Base-by-base conservation (phyloP, 768 basidiomycete genomes). In the Boletus pseudo-olivaceus region DNA sequence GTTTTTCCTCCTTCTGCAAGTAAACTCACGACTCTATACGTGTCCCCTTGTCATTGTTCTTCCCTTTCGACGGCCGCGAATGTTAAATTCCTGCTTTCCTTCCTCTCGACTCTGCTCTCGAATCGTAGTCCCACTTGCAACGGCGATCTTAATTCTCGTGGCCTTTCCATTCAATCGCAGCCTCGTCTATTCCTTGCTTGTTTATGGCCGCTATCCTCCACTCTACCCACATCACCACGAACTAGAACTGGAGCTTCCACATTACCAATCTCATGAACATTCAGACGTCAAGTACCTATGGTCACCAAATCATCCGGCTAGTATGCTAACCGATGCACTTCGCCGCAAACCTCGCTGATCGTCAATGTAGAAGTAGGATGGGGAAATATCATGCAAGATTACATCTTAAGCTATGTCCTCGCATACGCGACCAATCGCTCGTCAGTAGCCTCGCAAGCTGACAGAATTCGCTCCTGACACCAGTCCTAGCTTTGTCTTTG, bases 391-490 rank as follows among this genome's bases (percentile, higher is more conserved):
- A 48, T 48, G 47, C 47, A 48, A 37, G 47, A 48, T 27, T 48
- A 48, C 26, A 19, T 48, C 34, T 26, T 37, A 48, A 48, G 26
- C 20, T 48, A 48, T 5, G 26, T 48, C n/a, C 34, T 48, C 23
- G 47, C 47, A 12, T 48, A 48, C 3, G 35, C 47, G 34, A 37
- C 47, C 37, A 48, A 48, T 48, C 47, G 47, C 26, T 48, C 47
- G 47, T 48, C 8, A 37, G 47, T 48, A 12, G 7, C 26, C 11
- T 48, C n/a, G 11, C n/a, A 7, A 12, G 27, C 26, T 6, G 10
- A 27, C 1, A 4, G 15, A 27, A 27, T n/a, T 6, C 11, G 35
- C 14, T 14, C 17, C 26, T 48, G 26, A 48, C 23, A 5, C n/a
- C 17, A 27, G 11, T 14, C 8, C 5, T n/a, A 48, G 47, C 11